Evolutionary conservation across 495 filamentous ascomycete species (phyloP).

Genomic region (Hypoxylon crocopeplum): DNA sequence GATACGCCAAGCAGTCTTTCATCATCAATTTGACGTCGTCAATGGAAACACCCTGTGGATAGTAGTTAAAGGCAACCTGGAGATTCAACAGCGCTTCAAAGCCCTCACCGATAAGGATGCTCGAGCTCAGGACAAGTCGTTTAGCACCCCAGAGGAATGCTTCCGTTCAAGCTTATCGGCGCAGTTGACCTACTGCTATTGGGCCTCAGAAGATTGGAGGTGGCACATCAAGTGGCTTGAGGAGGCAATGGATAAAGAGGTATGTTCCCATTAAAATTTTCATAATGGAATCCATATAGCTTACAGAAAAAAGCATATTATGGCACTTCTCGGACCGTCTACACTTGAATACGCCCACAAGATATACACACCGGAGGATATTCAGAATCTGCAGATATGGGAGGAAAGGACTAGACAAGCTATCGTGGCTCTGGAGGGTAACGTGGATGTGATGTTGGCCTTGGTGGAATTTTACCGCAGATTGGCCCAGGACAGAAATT

Average conservation of each 20-base stretch:
- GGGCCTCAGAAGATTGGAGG: conserved; percentile 53
- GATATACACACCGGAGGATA: conserved; percentile 35
- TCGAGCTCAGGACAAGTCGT: conserved; percentile 37
- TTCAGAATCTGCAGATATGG: conserved; percentile 45
- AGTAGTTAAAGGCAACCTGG: conserved; percentile 42
- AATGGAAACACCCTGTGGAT: conserved; percentile 49
- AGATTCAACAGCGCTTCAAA: conserved; percentile 45
- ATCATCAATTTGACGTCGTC: conserved; percentile 54
- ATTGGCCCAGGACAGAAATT: conserved; percentile 41
- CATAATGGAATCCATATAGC: neutral
- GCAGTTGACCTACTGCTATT: conserved; percentile 48
- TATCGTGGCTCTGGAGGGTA: conserved; percentile 47
- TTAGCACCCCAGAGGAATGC: conserved; percentile 37
- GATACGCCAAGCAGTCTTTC: conserved; percentile 51
- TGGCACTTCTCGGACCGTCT: conserved; percentile 33
- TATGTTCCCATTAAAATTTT: conserved; percentile 12
- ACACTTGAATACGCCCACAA: conserved; percentile 23
- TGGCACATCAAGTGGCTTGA: conserved; percentile 51
- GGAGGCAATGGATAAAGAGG: conserved; percentile 41
- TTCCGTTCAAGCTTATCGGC: conserved; percentile 43
- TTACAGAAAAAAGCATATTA: conserved; percentile 9
- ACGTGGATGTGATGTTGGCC: conserved; percentile 46
- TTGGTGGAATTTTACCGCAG: conserved; percentile 45
- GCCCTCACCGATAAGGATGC: conserved; percentile 42
- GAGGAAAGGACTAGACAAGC: conserved; percentile 47